These are phyloP conservation scores for Scenedesmus sp. DNA, from an alignment of 163 green algal species.

Conservation along the genomic window DNA sequence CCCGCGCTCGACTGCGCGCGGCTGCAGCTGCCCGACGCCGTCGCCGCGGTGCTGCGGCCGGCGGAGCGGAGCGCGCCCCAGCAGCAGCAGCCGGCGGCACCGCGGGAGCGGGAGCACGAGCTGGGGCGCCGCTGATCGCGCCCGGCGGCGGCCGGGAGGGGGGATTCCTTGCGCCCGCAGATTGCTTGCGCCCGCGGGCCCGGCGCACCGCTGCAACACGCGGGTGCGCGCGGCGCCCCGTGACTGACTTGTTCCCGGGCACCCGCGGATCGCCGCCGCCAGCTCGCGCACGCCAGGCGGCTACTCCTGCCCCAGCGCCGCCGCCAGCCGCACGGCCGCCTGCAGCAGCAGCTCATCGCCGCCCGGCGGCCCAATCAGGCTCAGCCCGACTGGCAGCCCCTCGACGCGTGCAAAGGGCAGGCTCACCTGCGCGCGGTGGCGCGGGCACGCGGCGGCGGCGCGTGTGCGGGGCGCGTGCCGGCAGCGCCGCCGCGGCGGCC, in stretches of 20 bases:
- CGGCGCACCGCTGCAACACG: too few species aligned
- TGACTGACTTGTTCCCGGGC: too few species aligned
- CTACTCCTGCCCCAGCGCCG: too few species aligned
- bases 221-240: too few species aligned
- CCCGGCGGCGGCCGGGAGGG: too few species aligned
- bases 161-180: too few species aligned
- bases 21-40: conserved; percentile 23
- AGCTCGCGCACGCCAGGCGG: too few species aligned
- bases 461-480: background rate
- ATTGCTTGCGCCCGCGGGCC: too few species aligned
- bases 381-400: conserved; percentile 79
- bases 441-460: background rate
- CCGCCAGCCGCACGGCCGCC: conserved; percentile 55
- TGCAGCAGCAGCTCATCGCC: conserved; percentile 83
- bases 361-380: conserved; percentile 78
- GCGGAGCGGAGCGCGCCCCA: conserved; percentile 15
- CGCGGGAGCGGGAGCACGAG: background rate
- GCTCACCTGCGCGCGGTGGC: conserved; percentile 62
- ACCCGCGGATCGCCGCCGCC: too few species aligned
- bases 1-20: conserved; percentile 4
- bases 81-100: conserved; percentile 9
- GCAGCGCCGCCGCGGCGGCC: too few species aligned
- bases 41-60: conserved; percentile 14
- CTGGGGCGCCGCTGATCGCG: too few species aligned
- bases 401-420: conserved; percentile 72